These are phyloP conservation scores for Neurospora sp. DNA, from an alignment of 495 filamentous ascomycete species.

Conservation along the genomic window DNA sequence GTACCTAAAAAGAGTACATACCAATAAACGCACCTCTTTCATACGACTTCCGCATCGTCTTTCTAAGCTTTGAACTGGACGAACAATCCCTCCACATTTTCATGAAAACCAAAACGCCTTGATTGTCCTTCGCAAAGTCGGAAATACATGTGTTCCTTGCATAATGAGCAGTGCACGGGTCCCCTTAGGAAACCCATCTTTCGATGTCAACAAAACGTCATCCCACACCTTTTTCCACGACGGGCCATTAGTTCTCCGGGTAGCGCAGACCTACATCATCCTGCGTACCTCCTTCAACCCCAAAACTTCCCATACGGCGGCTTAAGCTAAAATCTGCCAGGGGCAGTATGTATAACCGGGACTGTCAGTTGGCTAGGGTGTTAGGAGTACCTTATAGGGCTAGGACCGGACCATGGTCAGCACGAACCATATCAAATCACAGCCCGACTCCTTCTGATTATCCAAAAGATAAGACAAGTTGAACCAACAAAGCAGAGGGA, in stretches of 20 bases:
- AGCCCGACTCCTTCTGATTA: neutral
- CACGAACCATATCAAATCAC: neutral
- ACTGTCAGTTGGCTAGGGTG: neutral
- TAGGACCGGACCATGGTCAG: neutral
- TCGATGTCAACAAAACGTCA: neutral
- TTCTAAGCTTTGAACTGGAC: neutral
- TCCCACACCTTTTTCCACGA: neutral
- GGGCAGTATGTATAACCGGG: neutral
- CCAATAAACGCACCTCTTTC: neutral
- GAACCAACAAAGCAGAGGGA: neutral
- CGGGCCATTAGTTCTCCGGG: neutral
- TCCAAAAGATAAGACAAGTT: neutral
- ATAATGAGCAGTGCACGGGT: neutral
- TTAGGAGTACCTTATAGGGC: neutral
- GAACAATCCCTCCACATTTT: neutral
- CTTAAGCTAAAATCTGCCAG: neutral
- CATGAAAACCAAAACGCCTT: neutral
- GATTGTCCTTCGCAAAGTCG: neutral
- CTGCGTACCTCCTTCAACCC: neutral
- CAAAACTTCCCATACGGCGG: neutral
- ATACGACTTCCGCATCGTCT: conserved; percentile 2
- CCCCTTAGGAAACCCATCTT: neutral
- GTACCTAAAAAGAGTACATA: neutral
- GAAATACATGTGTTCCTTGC: neutral
- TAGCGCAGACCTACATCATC: neutral